Evolutionary conservation across 1,139 yeast species (phyloP).

Genomic region (Magnusiomyces paraingens): DNA sequence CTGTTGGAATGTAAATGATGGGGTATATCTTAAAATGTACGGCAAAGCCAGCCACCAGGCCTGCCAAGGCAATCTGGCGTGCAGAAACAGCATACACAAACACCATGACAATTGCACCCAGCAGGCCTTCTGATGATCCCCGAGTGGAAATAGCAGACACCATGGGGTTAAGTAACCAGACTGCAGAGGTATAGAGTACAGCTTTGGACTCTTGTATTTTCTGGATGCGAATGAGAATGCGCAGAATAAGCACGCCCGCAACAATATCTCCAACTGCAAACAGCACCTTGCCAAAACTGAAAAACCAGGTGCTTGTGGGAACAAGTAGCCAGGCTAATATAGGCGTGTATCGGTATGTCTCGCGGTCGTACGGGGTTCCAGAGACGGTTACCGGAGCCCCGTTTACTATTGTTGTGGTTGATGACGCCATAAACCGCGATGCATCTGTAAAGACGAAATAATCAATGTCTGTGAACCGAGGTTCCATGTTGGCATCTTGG

Average conservation of each 20-base stretch:
- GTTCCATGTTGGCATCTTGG: conserved; percentile 74
- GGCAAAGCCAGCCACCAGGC: conserved; percentile 62
- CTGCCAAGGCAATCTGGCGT: conserved; percentile 43
- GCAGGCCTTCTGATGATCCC: conserved; percentile 87
- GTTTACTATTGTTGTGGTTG: background rate
- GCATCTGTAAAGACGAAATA: conserved; percentile 93
- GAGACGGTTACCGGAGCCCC: conserved; percentile 30
- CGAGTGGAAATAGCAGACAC: conserved; percentile 89
- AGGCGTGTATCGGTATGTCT: conserved; percentile 91
- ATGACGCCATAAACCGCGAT: conserved; percentile 50
- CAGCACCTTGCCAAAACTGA: conserved; percentile 70
- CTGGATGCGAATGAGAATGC: conserved; percentile 27
- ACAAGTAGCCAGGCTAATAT: conserved; percentile 72
- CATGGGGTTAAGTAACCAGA: conserved; percentile 94
- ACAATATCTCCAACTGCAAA: conserved; percentile 73
- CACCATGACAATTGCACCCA: conserved; percentile 69
- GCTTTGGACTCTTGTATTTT: conserved; percentile 33
- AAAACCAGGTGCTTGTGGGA: conserved; percentile 50
- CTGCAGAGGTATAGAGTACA: conserved; percentile 40
- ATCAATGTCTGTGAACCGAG: conserved; percentile 89
- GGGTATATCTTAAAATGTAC: conserved; percentile 93
- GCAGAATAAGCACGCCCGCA: conserved; percentile 63
- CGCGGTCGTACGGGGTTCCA: conserved; percentile 71
- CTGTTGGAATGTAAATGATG: conserved; percentile 65
- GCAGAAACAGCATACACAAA: conserved; percentile 45